Conservation (phyloP, 108 stramenopile species). For the Nitzschia sp. region DNA sequence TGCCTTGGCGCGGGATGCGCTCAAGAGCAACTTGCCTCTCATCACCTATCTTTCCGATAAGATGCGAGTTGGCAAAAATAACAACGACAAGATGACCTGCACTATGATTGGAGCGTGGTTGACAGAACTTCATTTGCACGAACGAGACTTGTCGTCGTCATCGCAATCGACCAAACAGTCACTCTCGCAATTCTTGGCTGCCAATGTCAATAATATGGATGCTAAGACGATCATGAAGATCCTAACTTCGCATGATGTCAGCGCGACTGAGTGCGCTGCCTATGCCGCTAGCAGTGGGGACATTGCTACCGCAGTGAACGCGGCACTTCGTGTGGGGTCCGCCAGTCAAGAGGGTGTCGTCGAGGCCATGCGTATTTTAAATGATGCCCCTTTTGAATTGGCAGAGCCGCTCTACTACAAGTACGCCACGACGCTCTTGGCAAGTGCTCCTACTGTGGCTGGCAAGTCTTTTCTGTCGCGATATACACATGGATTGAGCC, state of each 20-base stretch:
- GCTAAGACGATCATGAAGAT: conserved; percentile 78
- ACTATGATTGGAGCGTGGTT: conserved; percentile 91
- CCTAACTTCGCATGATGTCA: conserved; percentile 77
- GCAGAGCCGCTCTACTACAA: conserved; percentile 85
- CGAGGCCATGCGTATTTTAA: conserved; percentile 67
- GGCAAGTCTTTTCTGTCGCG: conserved; percentile 73
- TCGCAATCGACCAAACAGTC: conserved; percentile 36
- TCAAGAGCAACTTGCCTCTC: conserved; percentile 71
- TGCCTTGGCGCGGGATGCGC: conserved; percentile 53
- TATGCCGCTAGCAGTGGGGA: conserved; percentile 76
- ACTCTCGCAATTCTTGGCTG: conserved; percentile 67
- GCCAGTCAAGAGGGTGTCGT: conserved; percentile 60
- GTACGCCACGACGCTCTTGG: conserved; percentile 57
- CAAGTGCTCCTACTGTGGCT: conserved; percentile 70
- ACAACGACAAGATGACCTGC: conserved; percentile 64
- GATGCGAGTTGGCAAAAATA: conserved; percentile 69
- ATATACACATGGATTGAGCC: conserved; percentile 72
- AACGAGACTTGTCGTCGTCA: conserved; percentile 40
- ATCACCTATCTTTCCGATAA: conserved; percentile 81
- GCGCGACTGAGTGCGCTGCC: conserved; percentile 70
- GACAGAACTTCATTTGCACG: conserved; percentile 77
- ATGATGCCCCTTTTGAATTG: conserved; percentile 76
- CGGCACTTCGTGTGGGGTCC: conserved; percentile 60
- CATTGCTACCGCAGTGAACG: conserved; percentile 70
- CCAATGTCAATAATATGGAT: conserved; percentile 75